Evolutionary conservation across 139 green algal species (phyloP).

Genomic region (Chlamydomonas urium): DNA sequence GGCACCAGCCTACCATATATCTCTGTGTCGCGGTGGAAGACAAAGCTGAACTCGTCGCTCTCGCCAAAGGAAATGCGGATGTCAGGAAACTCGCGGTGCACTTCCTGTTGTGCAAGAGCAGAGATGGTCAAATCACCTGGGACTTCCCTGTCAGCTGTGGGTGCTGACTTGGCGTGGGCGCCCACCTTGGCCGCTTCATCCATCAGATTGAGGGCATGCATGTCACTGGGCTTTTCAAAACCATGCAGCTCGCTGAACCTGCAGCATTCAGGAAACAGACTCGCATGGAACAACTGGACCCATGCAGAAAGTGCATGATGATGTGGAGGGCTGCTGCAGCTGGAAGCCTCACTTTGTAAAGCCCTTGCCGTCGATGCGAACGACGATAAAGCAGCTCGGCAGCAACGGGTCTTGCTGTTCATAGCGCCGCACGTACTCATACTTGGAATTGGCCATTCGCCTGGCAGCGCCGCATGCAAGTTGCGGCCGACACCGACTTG

Average conservation of each 20-base stretch:
- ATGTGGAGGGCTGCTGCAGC: not conserved
- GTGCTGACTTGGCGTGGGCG: too few relatives aligned
- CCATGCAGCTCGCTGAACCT: constrained; percentile 74
- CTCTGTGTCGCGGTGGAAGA: constrained; percentile 53
- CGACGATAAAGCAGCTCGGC: constrained; percentile 77
- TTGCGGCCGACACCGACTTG: too few relatives aligned
- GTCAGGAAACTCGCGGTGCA: constrained; percentile 71
- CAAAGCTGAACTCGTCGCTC: constrained; percentile 90
- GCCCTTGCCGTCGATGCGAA: constrained; percentile 82
- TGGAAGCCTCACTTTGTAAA: constrained; percentile 74
- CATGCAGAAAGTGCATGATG: not conserved
- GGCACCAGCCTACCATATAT: constrained; percentile 73
- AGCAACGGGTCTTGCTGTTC: constrained; percentile 73
- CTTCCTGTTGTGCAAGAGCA: constrained; percentile 32
- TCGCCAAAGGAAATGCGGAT: constrained; percentile 76
- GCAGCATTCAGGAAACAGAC: constrained; percentile 4
- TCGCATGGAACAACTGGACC: not conserved
- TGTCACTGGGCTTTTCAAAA: constrained; percentile 86
- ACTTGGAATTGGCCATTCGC: constrained; percentile 38
- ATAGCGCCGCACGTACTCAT: constrained; percentile 82
- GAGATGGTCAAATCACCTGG: constrained; percentile 3
- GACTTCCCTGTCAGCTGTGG: too few relatives aligned
- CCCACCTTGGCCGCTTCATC: constrained; percentile 33
- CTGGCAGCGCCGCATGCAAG: not conserved
- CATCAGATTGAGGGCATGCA: constrained; percentile 75